Evolutionary conservation across 2,329 filamentous ascomycete genomes (phyloP).

Genomic region (Colletotrichum navitas): DNA sequence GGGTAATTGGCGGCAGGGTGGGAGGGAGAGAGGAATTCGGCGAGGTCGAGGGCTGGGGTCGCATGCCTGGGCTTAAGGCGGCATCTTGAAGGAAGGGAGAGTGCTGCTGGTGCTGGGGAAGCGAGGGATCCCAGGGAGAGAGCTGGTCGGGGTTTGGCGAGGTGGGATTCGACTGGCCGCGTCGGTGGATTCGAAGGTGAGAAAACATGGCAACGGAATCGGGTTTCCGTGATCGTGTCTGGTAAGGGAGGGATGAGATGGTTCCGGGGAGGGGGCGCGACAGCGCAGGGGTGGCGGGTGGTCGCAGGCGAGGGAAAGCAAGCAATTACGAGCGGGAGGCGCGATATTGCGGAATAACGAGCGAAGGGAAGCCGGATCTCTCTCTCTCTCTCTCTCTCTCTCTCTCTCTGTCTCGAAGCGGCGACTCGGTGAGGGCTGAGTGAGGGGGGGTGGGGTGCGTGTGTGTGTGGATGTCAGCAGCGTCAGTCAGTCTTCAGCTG

Average conservation of each 20-base stretch:
- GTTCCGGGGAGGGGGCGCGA: conserved; percentile 15
- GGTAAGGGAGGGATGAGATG: conserved; percentile 3
- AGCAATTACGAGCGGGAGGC: conserved; percentile 16
- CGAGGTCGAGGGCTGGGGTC: conserved; percentile 50
- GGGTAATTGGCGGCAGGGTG: conserved; percentile 63
- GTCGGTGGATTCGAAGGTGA: conserved; percentile 70
- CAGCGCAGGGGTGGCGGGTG: conserved; percentile 37
- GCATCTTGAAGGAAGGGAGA: conserved; percentile 58
- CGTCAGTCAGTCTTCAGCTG: conserved; percentile 34
- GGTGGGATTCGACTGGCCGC: conserved; percentile 67
- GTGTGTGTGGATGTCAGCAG: conserved; percentile 24
- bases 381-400: neutral
- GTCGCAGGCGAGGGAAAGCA: conserved; percentile 30
- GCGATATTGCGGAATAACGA: conserved; percentile 14
- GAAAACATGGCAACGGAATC: conserved; percentile 58
- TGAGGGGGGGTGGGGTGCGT: neutral
- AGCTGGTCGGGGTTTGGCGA: conserved; percentile 65
- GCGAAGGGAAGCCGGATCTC: conserved; percentile 32
- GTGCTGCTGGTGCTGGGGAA: conserved; percentile 50
- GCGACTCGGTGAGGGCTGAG: neutral
- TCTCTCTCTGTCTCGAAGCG: neutral
- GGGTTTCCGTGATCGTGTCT: neutral
- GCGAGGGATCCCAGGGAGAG: conserved; percentile 49
- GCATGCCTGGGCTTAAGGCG: conserved; percentile 52
- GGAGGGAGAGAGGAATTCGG: conserved; percentile 57